These are phyloP conservation scores for Eucalyptus marginata DNA, from an alignment of 345 rosid genomes.

Conservation along the genomic window DNA sequence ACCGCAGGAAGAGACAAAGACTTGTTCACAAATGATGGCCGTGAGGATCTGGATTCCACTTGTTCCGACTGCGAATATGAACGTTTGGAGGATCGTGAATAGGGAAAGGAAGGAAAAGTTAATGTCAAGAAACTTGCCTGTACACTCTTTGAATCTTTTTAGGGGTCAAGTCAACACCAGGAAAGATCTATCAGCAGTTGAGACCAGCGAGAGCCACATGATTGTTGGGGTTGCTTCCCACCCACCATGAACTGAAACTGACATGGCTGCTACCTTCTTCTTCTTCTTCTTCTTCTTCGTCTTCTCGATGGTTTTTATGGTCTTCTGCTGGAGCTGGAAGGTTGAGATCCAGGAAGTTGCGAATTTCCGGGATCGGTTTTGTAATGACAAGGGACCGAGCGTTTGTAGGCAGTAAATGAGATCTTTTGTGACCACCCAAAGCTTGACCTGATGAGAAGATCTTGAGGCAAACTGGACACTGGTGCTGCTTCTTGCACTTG, in stretches of 20 bases:
- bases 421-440: constrained; percentile 79
- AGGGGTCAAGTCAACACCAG: neutral
- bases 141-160: neutral
- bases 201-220: constrained; percentile 20
- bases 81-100: neutral
- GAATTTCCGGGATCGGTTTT: constrained; percentile 1
- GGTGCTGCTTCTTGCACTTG: constrained; percentile 21
- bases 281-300: neutral
- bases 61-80: neutral
- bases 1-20: neutral
- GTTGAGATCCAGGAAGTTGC: constrained; percentile 37
- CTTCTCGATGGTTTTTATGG: neutral
- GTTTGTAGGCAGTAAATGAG: constrained; percentile 21
- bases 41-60: neutral
- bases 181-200: neutral
- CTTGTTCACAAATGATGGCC: neutral
- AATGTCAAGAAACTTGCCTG: neutral
- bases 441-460: constrained; percentile 80
- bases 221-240: constrained; percentile 15
- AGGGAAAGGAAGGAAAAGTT: neutral
- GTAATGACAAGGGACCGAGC: neutral
- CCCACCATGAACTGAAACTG: constrained; percentile 46
- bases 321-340: constrained; percentile 48
- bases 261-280: constrained; percentile 6
- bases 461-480: constrained; percentile 52